Evolutionary conservation across 2,329 filamentous ascomycete genomes (phyloP).

Genomic region (Cladosporium sphaerospermum): DNA sequence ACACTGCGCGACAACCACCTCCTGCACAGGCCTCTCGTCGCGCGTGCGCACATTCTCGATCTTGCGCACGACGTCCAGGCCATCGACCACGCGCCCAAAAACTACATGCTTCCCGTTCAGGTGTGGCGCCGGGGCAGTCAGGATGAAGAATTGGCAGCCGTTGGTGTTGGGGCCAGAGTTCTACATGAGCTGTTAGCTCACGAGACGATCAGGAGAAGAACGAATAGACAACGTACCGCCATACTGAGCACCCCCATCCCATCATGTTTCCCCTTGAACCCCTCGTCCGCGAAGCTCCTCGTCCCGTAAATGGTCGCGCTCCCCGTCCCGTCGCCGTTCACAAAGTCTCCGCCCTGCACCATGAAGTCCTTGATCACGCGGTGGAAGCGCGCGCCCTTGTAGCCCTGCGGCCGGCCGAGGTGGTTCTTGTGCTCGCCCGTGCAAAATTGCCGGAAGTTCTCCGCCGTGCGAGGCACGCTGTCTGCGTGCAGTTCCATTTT

Average conservation of each 20-base stretch:
- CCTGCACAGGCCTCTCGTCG: conserved; percentile 76
- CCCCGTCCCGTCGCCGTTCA: conserved; percentile 88
- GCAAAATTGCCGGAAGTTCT: conserved; percentile 97
- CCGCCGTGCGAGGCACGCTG: conserved; percentile 70
- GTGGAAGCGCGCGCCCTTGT: conserved; percentile 92
- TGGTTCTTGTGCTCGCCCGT: conserved; percentile 83
- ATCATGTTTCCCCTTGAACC: conserved; percentile 60
- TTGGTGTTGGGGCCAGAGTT: conserved; percentile 91
- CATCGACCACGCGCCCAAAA: conserved; percentile 83
- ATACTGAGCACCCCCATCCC: conserved; percentile 78
- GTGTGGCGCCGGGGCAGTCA: conserved; percentile 77
- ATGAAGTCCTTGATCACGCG: conserved; percentile 94
- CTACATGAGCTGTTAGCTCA: conserved; percentile 37
- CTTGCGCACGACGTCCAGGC: conserved; percentile 86
- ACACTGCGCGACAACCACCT: conserved; percentile 78
- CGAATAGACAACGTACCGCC: conserved; percentile 59
- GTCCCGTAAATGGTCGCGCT: conserved; percentile 80
- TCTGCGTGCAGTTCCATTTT: conserved; percentile 88
- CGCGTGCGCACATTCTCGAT: conserved; percentile 84
- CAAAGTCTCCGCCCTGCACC: conserved; percentile 94
- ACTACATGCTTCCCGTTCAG: conserved; percentile 92
- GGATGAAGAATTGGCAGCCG: conserved; percentile 97
- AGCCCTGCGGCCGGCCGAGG: conserved; percentile 75
- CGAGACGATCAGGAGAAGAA: neutral
- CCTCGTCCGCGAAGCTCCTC: conserved; percentile 78